Evolutionary conservation across 768 basidiomycete genomes (phyloP), one percentile per base, ranked within the genome.

Genomic region (Piloderma croceum): DNA sequence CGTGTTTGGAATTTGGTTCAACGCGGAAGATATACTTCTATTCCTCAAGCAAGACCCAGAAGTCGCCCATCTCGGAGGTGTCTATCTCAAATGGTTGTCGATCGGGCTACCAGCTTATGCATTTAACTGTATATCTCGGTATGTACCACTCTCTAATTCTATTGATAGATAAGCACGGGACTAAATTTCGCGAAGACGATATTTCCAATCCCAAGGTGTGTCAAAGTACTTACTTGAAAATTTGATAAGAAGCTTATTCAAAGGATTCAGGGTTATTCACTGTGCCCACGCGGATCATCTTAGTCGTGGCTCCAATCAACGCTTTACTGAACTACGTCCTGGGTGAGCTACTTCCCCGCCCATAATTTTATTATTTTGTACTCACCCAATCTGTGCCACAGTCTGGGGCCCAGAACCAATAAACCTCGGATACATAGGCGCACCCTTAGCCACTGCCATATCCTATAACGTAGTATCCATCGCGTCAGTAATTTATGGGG

Each of bases 401-500:
- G 88, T 92, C 1, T 91, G 89, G 90, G 90, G 90, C 1, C 90
- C 90, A 0, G 65, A 74, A 24, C 67, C 77, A 4, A 65, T 96
- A 41, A 71, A 85, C 11, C 68, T 97, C 3, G 93, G 93, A 1
- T 99, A 89, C 62, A 78, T 87, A 38, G 94, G 94, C 11, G 94
- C 92, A 3, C 94, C 94, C 0, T 70, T 97, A 15, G 86, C 93
- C 2, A 91, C 91, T 2, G 81, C 86, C 0, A 71, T 93, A 31
- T 87, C 86, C 11, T 89, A 92, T 64, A 94, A 93, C 58, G 69
- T 94, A n/a, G 81, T 91, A 31, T 69, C 79, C 0, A 39, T 76
- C 32, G 56, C 73, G 40, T 86, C 79, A 1, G 65, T 86, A 36
- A 40, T 69, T 23, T 89, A 86, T 43, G 85, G 78, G 6, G 56